Evolutionary conservation across 2,329 filamentous ascomycete genomes (phyloP), one percentile per base, ranked within the genome.

Genomic region (Gnomoniopsis smithogilvyi): DNA sequence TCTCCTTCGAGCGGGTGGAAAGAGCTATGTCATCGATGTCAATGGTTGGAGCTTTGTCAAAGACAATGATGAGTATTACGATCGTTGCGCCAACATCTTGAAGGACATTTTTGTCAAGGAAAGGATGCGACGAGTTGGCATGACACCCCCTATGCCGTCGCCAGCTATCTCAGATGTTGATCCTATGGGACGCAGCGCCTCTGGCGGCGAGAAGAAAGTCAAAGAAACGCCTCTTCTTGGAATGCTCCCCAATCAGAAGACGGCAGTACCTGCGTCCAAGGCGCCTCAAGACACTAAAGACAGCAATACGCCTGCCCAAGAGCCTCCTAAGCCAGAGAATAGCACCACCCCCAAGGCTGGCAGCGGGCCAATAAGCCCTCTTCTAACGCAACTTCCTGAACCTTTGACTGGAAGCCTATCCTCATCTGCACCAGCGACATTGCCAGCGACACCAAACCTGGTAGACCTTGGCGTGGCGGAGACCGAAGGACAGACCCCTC

Each of bases 41-140:
- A 99, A 99, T 72, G 95, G 95, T 14, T 99, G 96, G 96, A 98
- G 94, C 70, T 99, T 99, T 68, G 95, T 99, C 72, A 99, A 99
- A 73, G 96, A 99, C 72, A 99, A 99, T 68, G 94, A 97, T 63
- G 93, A 96, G 62, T 99, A 99, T 73, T 99, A 99, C 72, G 91
- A 98, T 68, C 91, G 92, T 68, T 95, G 89, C 66, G 87, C 95
- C 22, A 87, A 80, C 61, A 96, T 98, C 51, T 78, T 99, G 54
- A 91, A 88, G 69, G 88, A 95, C 7, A 91, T 96, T 70, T 98
- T 99, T 65, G 80, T 96, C 64, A 86, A 86, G 64, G 94, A 97
- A 72, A 91, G 87, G 68, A 74, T 85, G 54, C 83, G 85, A 41
- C 83, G 81, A 65, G 79, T 81, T 33, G 72, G 90, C 81, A 74